phyloP scores from a whole-genome alignment of 1,139 yeast genomes.

The Candida sojae region DNA sequence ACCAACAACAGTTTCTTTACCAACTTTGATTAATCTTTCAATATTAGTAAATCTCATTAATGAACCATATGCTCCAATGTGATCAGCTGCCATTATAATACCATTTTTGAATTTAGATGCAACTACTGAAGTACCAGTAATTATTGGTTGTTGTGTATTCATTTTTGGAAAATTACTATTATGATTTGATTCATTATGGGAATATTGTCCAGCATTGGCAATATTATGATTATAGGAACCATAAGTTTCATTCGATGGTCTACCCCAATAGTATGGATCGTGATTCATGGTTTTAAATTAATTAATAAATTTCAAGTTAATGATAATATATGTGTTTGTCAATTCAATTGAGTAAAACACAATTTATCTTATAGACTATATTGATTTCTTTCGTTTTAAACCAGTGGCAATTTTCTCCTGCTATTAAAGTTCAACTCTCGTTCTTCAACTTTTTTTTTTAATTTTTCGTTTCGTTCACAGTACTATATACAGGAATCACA shows the following conservation, averaged over 20 bases:
- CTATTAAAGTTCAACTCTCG: background rate
- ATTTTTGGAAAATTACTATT: slow-evolving; percentile 56
- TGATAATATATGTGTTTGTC: background rate
- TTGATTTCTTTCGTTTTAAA: background rate
- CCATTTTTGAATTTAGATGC: slow-evolving; percentile 91
- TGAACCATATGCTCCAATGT: slow-evolving; percentile 91
- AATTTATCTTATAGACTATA: no score
- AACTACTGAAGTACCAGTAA: slow-evolving; percentile 94
- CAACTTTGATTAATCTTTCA: slow-evolving; percentile 83
- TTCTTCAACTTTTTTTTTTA: no score
- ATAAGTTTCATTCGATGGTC: slow-evolving; percentile 80
- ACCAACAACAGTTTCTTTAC: slow-evolving; percentile 86
- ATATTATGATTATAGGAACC: slow-evolving; percentile 76
- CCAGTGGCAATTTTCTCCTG: slow-evolving; percentile 4
- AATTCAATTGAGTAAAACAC: background rate
- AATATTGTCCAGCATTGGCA: slow-evolving; percentile 49
- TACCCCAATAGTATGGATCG: slow-evolving; percentile 95
- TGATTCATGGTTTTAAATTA: slow-evolving; percentile 65
- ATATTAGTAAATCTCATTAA: slow-evolving; percentile 82
- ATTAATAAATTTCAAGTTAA: background rate
- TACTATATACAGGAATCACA: background rate
- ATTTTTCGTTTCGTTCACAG: background rate
- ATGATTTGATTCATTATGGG: slow-evolving; percentile 17
- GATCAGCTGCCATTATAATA: slow-evolving; percentile 92
- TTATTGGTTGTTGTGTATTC: slow-evolving; percentile 92